A percentile compares a stretch with the other conserved stretches of the same genome.
Conservation (phyloP, 768 basidiomycete genomes). For the Podaxis sp. region DNA sequence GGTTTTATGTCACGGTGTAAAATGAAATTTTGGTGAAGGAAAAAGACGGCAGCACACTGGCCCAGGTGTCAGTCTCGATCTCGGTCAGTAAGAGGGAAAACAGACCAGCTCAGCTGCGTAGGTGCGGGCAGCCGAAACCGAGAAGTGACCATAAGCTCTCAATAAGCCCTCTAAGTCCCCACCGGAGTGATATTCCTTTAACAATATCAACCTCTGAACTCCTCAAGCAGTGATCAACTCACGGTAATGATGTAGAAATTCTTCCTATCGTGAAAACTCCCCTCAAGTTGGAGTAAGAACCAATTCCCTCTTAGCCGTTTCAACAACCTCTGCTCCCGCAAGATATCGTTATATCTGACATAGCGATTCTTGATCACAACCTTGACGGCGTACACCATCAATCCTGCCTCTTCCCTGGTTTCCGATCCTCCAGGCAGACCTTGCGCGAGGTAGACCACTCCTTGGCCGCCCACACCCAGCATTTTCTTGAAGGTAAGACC, state of each 20-base stretch:
- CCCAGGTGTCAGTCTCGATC: neutral
- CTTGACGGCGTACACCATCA: slow-evolving; percentile 13
- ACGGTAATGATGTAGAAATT: slow-evolving; percentile 18
- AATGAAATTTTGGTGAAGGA: slow-evolving; percentile 13
- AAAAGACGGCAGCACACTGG: slow-evolving; percentile 14
- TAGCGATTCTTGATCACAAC: slow-evolving; percentile 14
- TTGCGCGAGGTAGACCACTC: slow-evolving; percentile 15
- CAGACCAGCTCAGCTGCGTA: slow-evolving; percentile 15
- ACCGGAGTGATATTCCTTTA: slow-evolving; percentile 15
- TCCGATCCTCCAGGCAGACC: neutral
- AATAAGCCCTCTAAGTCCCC: slow-evolving; percentile 14
- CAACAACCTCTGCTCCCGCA: slow-evolving; percentile 17
- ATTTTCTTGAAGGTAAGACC: slow-evolving; percentile 9
- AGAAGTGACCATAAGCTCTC: slow-evolving; percentile 2
- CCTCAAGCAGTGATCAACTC: neutral
- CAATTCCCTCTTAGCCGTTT: slow-evolving; percentile 13
- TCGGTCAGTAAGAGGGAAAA: neutral
- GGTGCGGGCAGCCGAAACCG: slow-evolving; percentile 11
- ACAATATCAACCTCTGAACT: neutral
- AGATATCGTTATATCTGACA: slow-evolving; percentile 8
- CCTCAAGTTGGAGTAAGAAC: slow-evolving; percentile 14
- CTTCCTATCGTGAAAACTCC: slow-evolving; percentile 17
- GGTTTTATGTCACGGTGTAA: slow-evolving; percentile 18
- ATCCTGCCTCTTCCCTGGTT: neutral
- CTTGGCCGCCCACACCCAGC: slow-evolving; percentile 15